Evolutionary conservation across 73 alveolate species (phyloP).

Genomic region (Tetrahymena borealis): DNA sequence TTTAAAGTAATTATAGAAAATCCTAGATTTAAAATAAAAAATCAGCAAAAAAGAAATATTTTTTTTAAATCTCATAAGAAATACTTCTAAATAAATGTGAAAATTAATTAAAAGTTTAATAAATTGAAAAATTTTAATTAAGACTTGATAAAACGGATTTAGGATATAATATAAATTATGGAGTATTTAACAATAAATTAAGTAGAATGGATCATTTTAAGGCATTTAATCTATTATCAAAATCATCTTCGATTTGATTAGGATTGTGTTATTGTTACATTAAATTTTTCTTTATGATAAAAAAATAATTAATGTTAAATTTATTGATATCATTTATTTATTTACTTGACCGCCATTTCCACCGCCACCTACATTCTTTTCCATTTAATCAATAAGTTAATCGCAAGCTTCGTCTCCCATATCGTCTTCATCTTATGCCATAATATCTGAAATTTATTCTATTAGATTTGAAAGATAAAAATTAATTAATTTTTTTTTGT

Average conservation of each 20-base stretch:
- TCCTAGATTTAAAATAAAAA: no score
- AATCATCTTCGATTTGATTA: background rate
- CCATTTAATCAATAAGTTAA: conserved; percentile 13
- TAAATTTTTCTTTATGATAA: background rate
- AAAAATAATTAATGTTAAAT: background rate
- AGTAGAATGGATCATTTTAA: no score
- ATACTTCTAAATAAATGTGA: no score
- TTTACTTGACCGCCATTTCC: conserved; percentile 28
- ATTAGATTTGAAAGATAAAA: background rate
- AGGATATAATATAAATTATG: no score
- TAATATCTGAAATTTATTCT: conserved; percentile 37
- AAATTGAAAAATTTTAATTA: no score
- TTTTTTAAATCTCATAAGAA: no score
- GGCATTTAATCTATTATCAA: background rate
- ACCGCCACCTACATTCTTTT: conserved; percentile 26
- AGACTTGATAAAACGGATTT: no score
- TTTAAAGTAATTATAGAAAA: no score
- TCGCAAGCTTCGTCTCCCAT: conserved; percentile 39
- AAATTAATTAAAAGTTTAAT: no score
- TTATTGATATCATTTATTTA: background rate
- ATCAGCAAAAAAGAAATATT: no score
- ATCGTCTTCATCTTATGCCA: conserved; percentile 36
- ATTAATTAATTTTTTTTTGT: no score
- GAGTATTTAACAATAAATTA: no score
- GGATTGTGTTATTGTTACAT: background rate